phyloP scores from a whole-genome alignment of 192 early-diverging fungal genomes.

The Chytriomyces sp. region DNA sequence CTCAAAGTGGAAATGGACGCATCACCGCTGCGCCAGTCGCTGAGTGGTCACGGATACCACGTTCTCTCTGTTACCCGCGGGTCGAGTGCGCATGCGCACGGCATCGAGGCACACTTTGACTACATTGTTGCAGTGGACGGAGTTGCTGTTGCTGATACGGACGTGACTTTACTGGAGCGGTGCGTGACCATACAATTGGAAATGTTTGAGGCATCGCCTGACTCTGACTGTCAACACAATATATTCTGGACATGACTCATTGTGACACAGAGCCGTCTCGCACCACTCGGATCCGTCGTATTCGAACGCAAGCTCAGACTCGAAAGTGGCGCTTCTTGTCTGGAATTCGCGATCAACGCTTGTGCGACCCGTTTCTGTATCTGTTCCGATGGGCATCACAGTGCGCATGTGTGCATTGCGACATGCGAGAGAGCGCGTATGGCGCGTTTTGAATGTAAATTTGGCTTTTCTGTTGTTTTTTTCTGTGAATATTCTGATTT shows the following conservation, averaged over 20 bases:
- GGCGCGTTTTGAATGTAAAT: slow-evolving; percentile 28
- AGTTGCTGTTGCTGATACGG: neutral
- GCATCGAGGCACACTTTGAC: slow-evolving; percentile 28
- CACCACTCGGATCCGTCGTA: neutral
- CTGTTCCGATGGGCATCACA: slow-evolving; percentile 9
- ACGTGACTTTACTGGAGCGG: neutral
- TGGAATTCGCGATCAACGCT: slow-evolving; percentile 6
- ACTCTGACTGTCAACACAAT: neutral
- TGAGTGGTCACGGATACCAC: neutral
- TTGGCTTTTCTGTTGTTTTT: neutral
- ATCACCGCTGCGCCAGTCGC: neutral
- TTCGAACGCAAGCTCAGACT: neutral
- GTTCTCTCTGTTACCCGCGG: slow-evolving; percentile 4
- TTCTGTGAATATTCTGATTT: neutral
- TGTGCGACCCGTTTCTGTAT: neutral
- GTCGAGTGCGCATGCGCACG: neutral
- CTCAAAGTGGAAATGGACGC: neutral
- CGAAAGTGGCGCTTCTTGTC: neutral
- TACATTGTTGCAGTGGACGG: slow-evolving; percentile 29
- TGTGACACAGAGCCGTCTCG: neutral
- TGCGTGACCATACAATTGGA: neutral
- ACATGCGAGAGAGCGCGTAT: slow-evolving; percentile 10
- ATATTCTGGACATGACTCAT: neutral
- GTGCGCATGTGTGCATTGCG: neutral
- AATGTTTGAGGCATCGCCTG: neutral